These are phyloP conservation scores for Liriodendron chinense DNA, from an alignment of 164 flowering plant species.

Conservation along the genomic window DNA sequence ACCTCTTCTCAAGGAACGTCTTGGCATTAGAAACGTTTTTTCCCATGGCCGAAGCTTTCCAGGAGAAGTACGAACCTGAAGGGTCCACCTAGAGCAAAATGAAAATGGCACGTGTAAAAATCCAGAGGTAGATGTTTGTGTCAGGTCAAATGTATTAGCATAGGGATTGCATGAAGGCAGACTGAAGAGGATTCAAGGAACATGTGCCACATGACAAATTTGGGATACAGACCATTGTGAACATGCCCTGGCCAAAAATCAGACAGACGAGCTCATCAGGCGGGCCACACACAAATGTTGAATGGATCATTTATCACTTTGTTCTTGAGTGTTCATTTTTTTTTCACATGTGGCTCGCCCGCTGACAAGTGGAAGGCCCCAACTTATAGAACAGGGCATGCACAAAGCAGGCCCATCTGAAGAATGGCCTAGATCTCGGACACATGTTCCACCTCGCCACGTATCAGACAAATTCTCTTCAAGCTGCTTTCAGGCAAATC, in stretches of 20 bases:
- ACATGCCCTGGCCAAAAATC: not conserved
- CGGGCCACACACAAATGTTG: not conserved
- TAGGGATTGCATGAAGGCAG: not conserved
- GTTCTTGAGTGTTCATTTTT: not conserved
- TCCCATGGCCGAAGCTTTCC: constrained; percentile 99
- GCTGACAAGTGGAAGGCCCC: not conserved
- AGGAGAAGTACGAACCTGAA: constrained; percentile 98
- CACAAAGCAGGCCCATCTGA: not conserved
- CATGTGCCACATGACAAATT: not conserved
- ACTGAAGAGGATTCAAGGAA: not conserved
- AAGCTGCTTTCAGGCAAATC: not conserved
- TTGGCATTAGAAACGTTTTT: constrained; percentile 99
- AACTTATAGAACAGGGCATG: not conserved
- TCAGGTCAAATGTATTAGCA: not conserved
- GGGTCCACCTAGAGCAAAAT: constrained; percentile 77
- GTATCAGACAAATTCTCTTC: not conserved
- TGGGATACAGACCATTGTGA: not conserved
- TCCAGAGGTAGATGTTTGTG: not conserved
- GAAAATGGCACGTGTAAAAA: not conserved
- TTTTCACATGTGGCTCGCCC: not conserved
- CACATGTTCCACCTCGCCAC: not conserved
- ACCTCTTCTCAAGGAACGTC: constrained; percentile 99
- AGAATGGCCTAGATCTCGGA: not conserved
- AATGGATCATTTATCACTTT: not conserved
- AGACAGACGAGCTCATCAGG: not conserved